These are phyloP conservation scores for Erysimum pusillum DNA, from an alignment of 441 rosid species.

Conservation along the genomic window DNA sequence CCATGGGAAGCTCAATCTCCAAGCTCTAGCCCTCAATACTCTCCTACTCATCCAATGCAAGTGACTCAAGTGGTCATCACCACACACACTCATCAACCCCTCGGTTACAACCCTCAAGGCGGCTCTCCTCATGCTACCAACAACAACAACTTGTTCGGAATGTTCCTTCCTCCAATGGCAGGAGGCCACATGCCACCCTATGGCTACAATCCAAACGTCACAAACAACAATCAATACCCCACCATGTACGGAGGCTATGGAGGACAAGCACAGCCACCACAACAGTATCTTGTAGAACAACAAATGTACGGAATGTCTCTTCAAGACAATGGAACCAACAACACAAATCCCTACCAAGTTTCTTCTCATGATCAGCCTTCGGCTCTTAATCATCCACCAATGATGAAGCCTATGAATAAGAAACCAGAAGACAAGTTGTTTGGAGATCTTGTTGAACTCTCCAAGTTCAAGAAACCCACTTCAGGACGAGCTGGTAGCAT, in stretches of 20 bases:
- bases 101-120: constrained; percentile 56
- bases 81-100: constrained; percentile 69
- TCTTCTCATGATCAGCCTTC: constrained; percentile 30
- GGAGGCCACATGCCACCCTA: constrained; percentile 41
- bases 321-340: constrained; percentile 59
- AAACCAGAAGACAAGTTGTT: constrained; percentile 95
- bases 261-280: constrained; percentile 47
- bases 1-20: constrained; percentile 97
- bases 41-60: constrained; percentile 68
- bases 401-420: constrained; percentile 58
- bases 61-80: constrained; percentile 66
- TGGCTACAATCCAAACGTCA: constrained; percentile 36
- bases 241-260: constrained; percentile 52
- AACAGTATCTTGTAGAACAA: constrained; percentile 64
- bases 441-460: constrained; percentile 91
- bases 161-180: constrained; percentile 71
- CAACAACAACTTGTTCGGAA: constrained; percentile 64
- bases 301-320: constrained; percentile 83
- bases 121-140: constrained; percentile 47
- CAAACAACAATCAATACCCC: constrained; percentile 22
- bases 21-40: constrained; percentile 62
- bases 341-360: constrained; percentile 58
- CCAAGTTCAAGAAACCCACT: constrained; percentile 72
- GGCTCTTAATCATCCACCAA: constrained; percentile 60
- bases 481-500: constrained; percentile 80